Conservation (phyloP, 257 asterid species). For the Craterostigma plantagineum region DNA sequence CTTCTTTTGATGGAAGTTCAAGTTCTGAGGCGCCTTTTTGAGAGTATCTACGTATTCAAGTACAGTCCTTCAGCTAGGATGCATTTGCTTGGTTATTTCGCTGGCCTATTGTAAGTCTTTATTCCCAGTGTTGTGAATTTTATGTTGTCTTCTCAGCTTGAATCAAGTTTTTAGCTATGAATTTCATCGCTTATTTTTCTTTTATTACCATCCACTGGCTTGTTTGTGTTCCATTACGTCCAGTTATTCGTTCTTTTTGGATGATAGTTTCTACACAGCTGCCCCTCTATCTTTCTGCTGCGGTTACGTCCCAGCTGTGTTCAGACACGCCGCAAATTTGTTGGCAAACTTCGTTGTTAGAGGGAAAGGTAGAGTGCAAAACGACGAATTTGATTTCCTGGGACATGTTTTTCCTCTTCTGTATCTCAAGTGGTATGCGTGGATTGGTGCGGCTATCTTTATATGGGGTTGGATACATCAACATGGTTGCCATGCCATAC, state of each 20-base stretch:
- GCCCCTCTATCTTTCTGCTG: conserved; percentile 84
- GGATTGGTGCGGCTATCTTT: conserved; percentile 64
- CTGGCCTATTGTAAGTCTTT: conserved; percentile 53
- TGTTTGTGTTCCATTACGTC: background rate
- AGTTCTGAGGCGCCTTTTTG: conserved; percentile 60
- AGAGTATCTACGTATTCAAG: conserved; percentile 61
- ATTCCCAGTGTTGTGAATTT: background rate
- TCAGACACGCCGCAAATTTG: conserved; percentile 21
- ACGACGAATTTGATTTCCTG: conserved; percentile 24
- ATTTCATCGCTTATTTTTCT: too few species aligned
- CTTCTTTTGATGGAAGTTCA: conserved; percentile 79
- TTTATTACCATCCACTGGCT: background rate
- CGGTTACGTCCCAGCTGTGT: conserved; percentile 33
- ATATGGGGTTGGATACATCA: conserved; percentile 84
- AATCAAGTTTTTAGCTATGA: background rate
- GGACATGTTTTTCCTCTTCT: conserved; percentile 40
- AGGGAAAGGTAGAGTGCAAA: conserved; percentile 47
- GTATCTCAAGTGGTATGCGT: conserved; percentile 49
- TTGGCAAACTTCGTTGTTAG: conserved; percentile 36
- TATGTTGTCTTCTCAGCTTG: too few species aligned
- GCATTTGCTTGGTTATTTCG: conserved; percentile 63
- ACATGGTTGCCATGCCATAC: conserved; percentile 54
- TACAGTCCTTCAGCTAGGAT: conserved; percentile 76
- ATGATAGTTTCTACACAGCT: conserved; percentile 58
- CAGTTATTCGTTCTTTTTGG: conserved; percentile 9